Evolutionary conservation across 78 protist genomes (phyloP), one percentile per base, ranked within the genome.

Genomic region (Planoprotostelium fungivorum): DNA sequence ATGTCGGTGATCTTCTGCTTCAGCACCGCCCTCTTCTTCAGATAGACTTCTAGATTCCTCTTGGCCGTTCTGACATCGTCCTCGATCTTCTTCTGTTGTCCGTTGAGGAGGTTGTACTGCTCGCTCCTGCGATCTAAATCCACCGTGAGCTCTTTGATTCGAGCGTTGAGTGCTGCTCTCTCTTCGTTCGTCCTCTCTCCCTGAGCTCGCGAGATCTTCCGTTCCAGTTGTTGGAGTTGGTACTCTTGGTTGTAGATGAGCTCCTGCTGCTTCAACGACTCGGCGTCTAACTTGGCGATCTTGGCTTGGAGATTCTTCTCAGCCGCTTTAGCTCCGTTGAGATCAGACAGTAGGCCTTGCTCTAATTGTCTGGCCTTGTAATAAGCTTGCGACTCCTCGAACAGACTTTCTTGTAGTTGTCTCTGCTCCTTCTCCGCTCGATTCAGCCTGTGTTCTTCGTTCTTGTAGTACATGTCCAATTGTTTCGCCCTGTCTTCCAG

Each of bases 181-280:
- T 95, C 96, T 35, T 91, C 94, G 63, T 88, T 94, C 1, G 94
- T 38, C 83, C 95, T 91, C 89, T 89, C 93, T 31, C 96, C 97
- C 83, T 88, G 38, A 0, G 89, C 94, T 0, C 94, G 39, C 35
- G 87, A 37, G 83, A 90, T 90, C 90, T 93, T 94, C 34, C 96
- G 93, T 95, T 96, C 96, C 90, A 96, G 87, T 84, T 91, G 94
- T 93, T 96, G 97, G 36, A 93, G 87, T 88, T 90, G 91, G 89
- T 93, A 96, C 90, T 96, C 97, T 0, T 94, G 92, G 90, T 89
- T 88, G 96, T 96, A 96, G 38, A 96, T 31, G 35, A 94, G 91
- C 96, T 96, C 97, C 39, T 91, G 94, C 92, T 96, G 96, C 89
- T 93, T 91, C 85, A 90, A 88, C 35, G 95, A 0, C 85, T 92